Conservation (phyloP, 805 yeast genomes). For the Priceomyces carsonii region DNA sequence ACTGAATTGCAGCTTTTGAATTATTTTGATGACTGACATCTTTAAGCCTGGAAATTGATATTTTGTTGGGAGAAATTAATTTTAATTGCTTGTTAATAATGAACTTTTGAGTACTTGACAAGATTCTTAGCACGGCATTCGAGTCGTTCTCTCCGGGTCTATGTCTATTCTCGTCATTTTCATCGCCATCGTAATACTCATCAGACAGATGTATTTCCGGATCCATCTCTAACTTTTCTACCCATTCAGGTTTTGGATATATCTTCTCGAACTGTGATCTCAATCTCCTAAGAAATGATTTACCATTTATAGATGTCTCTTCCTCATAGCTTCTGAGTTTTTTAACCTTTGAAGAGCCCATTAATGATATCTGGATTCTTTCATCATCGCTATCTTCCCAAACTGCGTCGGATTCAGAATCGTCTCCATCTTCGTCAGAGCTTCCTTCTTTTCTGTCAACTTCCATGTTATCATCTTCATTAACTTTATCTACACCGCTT, state of each 20-base stretch:
- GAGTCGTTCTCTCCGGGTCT: conserved; percentile 21
- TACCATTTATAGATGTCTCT: conserved; percentile 58
- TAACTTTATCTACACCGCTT: conserved; percentile 29
- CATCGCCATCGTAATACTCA: conserved; percentile 19
- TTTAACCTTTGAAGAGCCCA: conserved; percentile 56
- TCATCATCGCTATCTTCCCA: conserved; percentile 97
- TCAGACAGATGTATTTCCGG: conserved; percentile 17
- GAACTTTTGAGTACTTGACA: conserved; percentile 37
- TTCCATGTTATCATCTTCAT: conserved; percentile 24
- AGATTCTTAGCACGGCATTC: conserved; percentile 31
- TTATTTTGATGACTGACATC: conserved; percentile 78
- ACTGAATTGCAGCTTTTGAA: conserved; percentile 81
- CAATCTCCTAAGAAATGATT: conserved; percentile 60
- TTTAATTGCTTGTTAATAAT: conserved; percentile 46
- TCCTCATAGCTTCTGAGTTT: conserved; percentile 66
- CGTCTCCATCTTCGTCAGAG: conserved; percentile 28
- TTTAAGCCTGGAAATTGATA: conserved; percentile 78
- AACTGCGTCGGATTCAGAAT: conserved; percentile 33
- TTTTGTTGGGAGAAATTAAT: conserved; percentile 64
- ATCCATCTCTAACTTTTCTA: conserved; percentile 41
- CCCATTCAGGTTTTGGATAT: conserved; percentile 89
- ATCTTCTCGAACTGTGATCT: conserved; percentile 70
- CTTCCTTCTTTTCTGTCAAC: conserved; percentile 23
- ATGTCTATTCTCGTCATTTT: conserved; percentile 22
- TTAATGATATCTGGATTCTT: conserved; percentile 58